A percentile compares a stretch with the other conserved stretches of the same genome.
Conservation (phyloP, 2,329 filamentous ascomycete genomes). For the Calonectria naviculata region DNA sequence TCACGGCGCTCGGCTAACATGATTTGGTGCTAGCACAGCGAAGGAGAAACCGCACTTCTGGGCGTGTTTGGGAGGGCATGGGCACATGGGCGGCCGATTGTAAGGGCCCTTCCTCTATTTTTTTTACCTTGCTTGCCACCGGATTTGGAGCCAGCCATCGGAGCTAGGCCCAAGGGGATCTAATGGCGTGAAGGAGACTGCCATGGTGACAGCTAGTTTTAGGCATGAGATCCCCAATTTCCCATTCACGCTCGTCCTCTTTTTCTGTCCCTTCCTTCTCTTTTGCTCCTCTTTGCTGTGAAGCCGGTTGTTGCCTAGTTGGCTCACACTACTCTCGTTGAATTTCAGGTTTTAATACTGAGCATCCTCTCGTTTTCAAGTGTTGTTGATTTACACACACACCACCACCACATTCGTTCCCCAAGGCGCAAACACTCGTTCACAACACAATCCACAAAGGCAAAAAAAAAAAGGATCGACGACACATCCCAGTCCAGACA, state of each 20-base stretch:
- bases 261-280: neutral
- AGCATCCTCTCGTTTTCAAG: neutral
- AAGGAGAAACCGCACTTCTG: neutral
- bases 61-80: neutral
- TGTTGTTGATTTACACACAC: neutral
- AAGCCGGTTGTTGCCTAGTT: neutral
- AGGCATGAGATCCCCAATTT: conserved; percentile 5
- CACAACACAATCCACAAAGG: neutral
- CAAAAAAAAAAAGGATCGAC: neutral
- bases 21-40: neutral
- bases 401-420: too few species aligned
- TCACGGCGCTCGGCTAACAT: neutral
- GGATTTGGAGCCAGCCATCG: neutral
- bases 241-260: neutral
- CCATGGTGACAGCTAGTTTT: neutral
- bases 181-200: neutral
- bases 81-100: neutral
- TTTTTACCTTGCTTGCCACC: too few species aligned
- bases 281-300: neutral
- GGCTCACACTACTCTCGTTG: neutral
- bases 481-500: neutral
- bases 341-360: neutral
- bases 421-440: neutral
- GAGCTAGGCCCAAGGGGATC: conserved; percentile 1
- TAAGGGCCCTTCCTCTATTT: too few species aligned